phyloP scores from a whole-genome alignment of 176 grass and related monocot species.

The Ananas comosus region DNA sequence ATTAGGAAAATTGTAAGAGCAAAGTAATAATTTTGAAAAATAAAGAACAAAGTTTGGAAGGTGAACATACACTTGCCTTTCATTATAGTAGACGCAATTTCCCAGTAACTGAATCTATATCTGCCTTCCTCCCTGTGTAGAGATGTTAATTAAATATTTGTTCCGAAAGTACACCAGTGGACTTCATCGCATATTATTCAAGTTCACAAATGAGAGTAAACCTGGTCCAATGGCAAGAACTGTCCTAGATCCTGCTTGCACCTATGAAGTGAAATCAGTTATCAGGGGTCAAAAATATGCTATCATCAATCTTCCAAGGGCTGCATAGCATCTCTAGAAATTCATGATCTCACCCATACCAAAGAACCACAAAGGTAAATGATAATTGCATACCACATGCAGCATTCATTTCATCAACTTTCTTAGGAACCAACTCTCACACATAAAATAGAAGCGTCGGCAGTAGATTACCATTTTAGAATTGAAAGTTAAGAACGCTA shows the following conservation, averaged over 20 bases:
- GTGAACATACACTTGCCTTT: slow-evolving; percentile 8
- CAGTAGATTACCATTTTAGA: no score
- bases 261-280: slow-evolving; percentile 27
- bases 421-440: no score
- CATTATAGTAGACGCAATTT: slow-evolving; percentile 49
- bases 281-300: background rate
- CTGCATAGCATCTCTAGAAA: no score
- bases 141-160: background rate
- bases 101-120: slow-evolving; percentile 67
- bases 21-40: background rate
- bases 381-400: no score
- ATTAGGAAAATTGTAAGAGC: background rate
- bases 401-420: no score
- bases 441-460: no score
- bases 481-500: no score
- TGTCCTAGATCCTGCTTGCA: slow-evolving; percentile 78
- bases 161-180: no score
- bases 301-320: no score
- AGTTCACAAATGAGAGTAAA: slow-evolving; percentile 21
- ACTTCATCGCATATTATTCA: background rate
- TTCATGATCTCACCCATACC: no score
- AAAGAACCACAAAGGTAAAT: no score
- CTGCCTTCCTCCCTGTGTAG: slow-evolving; percentile 58
- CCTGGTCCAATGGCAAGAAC: slow-evolving; percentile 97
- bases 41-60: background rate